phyloP scores from a whole-genome alignment of 2,329 filamentous ascomycete species.

The Ceratocystis cacaofunesta region DNA sequence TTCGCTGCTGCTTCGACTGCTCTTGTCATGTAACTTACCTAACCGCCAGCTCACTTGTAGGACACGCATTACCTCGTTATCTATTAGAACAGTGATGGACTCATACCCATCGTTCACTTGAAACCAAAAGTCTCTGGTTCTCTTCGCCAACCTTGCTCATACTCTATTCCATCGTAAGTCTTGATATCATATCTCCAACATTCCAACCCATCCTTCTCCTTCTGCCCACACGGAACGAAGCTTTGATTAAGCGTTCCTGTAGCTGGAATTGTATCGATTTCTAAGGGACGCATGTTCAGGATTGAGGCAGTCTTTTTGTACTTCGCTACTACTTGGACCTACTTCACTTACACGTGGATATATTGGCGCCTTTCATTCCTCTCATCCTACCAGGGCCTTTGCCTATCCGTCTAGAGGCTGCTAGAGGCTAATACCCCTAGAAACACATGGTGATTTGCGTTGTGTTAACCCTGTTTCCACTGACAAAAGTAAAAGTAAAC shows the following conservation, averaged over 20 bases:
- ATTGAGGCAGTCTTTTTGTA: background rate
- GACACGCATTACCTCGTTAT: background rate
- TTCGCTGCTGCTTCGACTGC: background rate
- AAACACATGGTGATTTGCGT: background rate
- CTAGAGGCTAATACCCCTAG: background rate
- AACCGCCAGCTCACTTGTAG: background rate
- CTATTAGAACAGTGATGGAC: background rate
- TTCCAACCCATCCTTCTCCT: background rate
- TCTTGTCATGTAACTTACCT: background rate
- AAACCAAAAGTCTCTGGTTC: background rate
- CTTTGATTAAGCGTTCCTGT: background rate
- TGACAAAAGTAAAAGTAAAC: background rate
- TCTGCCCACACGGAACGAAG: background rate
- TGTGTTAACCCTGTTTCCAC: background rate
- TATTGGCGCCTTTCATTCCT: background rate
- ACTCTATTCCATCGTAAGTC: background rate
- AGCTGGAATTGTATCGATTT: conserved; percentile 5
- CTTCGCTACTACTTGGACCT: too few relatives aligned
- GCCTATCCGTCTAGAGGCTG: background rate
- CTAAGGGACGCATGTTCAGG: background rate
- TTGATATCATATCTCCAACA: background rate
- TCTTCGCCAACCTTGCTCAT: too few relatives aligned
- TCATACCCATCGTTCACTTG: background rate
- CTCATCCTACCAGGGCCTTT: background rate
- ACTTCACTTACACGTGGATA: background rate